Conservation (phyloP, 1,284 basidiomycete genomes). For the Apiotrichum montevideense region DNA sequence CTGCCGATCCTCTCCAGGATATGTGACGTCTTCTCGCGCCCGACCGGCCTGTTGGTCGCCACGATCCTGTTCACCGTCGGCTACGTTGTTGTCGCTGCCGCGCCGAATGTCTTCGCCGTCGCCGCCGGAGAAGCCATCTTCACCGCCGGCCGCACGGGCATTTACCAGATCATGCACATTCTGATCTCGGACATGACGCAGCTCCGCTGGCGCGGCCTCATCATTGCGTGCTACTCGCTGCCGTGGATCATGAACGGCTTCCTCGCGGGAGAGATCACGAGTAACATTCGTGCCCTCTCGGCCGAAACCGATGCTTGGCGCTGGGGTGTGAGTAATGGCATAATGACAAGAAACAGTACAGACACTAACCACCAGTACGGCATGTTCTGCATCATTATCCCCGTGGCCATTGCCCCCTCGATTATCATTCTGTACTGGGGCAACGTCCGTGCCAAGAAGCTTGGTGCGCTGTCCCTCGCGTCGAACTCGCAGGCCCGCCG, state of each 20-base stretch:
- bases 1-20: slow-evolving; percentile 43
- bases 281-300: slow-evolving; percentile 52
- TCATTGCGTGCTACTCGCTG: slow-evolving; percentile 61
- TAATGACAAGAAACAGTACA: too few relatives aligned
- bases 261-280: slow-evolving; percentile 47
- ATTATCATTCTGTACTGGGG: slow-evolving; percentile 23
- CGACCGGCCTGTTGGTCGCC: slow-evolving; percentile 3
- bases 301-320: slow-evolving; percentile 53
- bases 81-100: slow-evolving; percentile 29
- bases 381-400: slow-evolving; percentile 46
- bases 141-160: slow-evolving; percentile 34
- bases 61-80: slow-evolving; percentile 35
- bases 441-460: slow-evolving; percentile 2
- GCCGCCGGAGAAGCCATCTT: slow-evolving; percentile 34
- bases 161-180: slow-evolving; percentile 17
- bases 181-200: slow-evolving; percentile 63
- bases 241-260: slow-evolving; percentile 51
- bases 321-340: slow-evolving; percentile 54
- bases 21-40: slow-evolving; percentile 12
- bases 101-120: slow-evolving; percentile 26
- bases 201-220: slow-evolving; percentile 65
- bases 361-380: slow-evolving; percentile 23
- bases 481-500: slow-evolving; percentile 31
- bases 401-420: slow-evolving; percentile 23
- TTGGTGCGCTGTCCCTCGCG: slow-evolving; percentile 25